A percentile compares a stretch with the other conserved stretches of the same genome.
Evolutionary conservation across 805 yeast genomes (phyloP).

Genomic region (Sugiyamaella boreocaroliniensis): DNA sequence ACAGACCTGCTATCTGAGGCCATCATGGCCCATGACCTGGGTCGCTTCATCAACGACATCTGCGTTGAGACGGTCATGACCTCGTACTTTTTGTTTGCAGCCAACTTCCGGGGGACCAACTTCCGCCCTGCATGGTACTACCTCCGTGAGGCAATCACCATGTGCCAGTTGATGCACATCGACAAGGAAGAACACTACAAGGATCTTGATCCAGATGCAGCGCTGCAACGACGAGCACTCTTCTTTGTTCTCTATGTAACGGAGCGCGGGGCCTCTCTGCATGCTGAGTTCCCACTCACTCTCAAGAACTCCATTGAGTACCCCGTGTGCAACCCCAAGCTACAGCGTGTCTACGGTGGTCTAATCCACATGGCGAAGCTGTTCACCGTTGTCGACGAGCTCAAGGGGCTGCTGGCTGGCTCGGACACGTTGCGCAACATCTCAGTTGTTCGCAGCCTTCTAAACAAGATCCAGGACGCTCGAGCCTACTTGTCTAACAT

Average conservation of each 20-base stretch:
- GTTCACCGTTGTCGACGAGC: slow-evolving; percentile 12
- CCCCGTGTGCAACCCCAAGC: slow-evolving; percentile 6
- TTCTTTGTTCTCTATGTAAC: slow-evolving; percentile 11
- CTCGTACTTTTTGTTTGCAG: slow-evolving; percentile 8
- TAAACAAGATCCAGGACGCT: neutral
- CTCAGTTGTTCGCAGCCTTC: neutral
- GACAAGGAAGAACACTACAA: slow-evolving; percentile 10
- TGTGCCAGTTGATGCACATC: slow-evolving; percentile 12
- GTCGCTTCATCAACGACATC: slow-evolving; percentile 2
- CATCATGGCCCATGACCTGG: slow-evolving; percentile 6
- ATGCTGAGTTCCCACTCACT: slow-evolving; percentile 12
- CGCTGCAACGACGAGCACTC: slow-evolving; percentile 6
- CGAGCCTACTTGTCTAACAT: slow-evolving; percentile 1
- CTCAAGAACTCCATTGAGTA: slow-evolving; percentile 7
- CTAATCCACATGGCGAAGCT: slow-evolving; percentile 11
- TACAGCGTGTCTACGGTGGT: slow-evolving; percentile 2
- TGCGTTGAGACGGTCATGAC: slow-evolving; percentile 8
- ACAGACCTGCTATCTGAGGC: slow-evolving; percentile 9
- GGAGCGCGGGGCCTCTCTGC: slow-evolving; percentile 13
- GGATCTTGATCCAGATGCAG: slow-evolving; percentile 1
- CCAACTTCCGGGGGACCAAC: slow-evolving; percentile 4
- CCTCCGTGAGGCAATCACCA: slow-evolving; percentile 14
- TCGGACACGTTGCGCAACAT: neutral
- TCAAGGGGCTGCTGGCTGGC: neutral
- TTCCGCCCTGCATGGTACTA: slow-evolving; percentile 7